These are phyloP conservation scores for Exophiala sp. DNA, from an alignment of 2,329 filamentous ascomycete species.

Conservation along the genomic window DNA sequence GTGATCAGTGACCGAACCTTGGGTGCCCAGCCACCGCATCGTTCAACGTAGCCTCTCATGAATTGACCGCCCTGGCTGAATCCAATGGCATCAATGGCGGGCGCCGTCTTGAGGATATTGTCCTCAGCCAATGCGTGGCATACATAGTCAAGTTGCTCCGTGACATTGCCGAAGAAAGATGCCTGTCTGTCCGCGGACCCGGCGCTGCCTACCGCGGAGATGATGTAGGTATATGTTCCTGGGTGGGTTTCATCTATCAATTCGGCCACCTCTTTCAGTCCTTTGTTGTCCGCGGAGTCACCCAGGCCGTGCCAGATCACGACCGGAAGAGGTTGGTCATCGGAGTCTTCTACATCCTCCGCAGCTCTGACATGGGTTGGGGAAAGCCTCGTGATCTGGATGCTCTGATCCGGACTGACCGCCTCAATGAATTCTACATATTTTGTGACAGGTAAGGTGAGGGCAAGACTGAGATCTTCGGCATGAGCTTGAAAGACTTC, in stretches of 20 bases:
- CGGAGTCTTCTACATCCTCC: slow-evolving; percentile 7
- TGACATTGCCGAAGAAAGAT: slow-evolving; percentile 89
- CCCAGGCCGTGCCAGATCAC: slow-evolving; percentile 91
- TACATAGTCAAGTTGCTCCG: slow-evolving; percentile 69
- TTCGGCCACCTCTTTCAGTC: slow-evolving; percentile 66
- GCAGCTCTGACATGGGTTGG: slow-evolving; percentile 1
- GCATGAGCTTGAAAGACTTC: slow-evolving; percentile 15
- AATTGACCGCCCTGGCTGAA: slow-evolving; percentile 97
- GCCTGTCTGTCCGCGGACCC: slow-evolving; percentile 67
- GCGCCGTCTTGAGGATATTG: slow-evolving; percentile 75
- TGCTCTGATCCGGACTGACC: neutral
- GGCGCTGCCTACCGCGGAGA: slow-evolving; percentile 66
- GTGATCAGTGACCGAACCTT: slow-evolving; percentile 77
- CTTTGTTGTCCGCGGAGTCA: slow-evolving; percentile 66
- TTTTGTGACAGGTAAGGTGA: neutral
- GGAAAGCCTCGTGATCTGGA: slow-evolving; percentile 15
- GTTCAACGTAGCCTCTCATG: slow-evolving; percentile 83
- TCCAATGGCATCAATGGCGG: slow-evolving; percentile 83
- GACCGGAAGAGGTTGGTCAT: slow-evolving; percentile 65
- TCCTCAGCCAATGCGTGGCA: slow-evolving; percentile 74
- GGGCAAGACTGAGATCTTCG: neutral
- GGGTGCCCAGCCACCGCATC: slow-evolving; percentile 66
- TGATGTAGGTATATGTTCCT: slow-evolving; percentile 77
- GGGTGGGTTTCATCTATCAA: slow-evolving; percentile 71
- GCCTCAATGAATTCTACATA: neutral